phyloP scores from a whole-genome alignment of 2,329 filamentous ascomycete genomes.

The Calonectria pseudoturangicola region DNA sequence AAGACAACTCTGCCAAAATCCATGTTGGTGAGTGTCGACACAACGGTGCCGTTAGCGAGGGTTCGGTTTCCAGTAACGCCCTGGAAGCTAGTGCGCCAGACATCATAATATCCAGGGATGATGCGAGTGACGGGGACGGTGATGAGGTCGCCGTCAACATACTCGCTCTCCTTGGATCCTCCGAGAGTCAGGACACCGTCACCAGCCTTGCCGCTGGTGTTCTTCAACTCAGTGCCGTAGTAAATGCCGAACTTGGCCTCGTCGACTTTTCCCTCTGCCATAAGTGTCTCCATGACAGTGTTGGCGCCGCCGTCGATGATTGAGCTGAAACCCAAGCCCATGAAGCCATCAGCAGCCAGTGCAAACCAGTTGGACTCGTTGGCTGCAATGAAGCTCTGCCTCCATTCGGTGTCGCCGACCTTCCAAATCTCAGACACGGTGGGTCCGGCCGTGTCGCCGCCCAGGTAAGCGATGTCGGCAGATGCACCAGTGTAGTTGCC shows the following conservation, averaged over 20 bases:
- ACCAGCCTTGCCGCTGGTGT: conserved; percentile 42
- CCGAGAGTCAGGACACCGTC: conserved; percentile 58
- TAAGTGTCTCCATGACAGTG: conserved; percentile 59
- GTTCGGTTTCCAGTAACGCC: conserved; percentile 30
- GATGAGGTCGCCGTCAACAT: conserved; percentile 52
- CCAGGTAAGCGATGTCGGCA: conserved; percentile 57
- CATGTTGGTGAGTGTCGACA: conserved; percentile 32
- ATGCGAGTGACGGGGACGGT: conserved; percentile 48
- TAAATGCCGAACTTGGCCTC: conserved; percentile 58
- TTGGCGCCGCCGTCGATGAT: conserved; percentile 57
- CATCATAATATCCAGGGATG: conserved; percentile 50
- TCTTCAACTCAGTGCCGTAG: conserved; percentile 48
- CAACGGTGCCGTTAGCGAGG: conserved; percentile 46
- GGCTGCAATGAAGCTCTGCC: conserved; percentile 57
- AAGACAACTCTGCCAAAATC: conserved; percentile 54
- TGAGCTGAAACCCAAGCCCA: conserved; percentile 59
- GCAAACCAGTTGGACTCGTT: conserved; percentile 56
- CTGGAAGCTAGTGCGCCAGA: conserved; percentile 57
- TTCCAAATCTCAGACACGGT: conserved; percentile 55
- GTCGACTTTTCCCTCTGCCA: conserved; percentile 55
- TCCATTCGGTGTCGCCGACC: conserved; percentile 51
- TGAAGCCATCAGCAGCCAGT: conserved; percentile 59
- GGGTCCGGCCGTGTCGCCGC: conserved; percentile 53
- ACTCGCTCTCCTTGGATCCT: conserved; percentile 56
- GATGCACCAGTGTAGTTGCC: conserved; percentile 48